Base-by-base conservation (phyloP, 768 basidiomycete genomes). In the Dendrothele bispora region DNA sequence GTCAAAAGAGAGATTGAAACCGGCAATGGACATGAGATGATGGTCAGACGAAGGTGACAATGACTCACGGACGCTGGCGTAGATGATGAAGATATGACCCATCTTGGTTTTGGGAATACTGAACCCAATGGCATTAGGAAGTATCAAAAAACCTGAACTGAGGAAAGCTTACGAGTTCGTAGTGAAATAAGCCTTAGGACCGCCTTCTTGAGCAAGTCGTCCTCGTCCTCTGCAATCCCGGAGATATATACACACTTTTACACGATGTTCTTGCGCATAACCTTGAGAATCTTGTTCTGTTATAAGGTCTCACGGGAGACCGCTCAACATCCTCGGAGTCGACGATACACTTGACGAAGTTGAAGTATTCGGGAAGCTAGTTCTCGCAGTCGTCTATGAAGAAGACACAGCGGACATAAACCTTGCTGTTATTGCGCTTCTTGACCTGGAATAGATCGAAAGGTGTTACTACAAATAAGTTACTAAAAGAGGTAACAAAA, bases 371-470 rank as follows among this genome's bases (percentile, higher is more conserved):
- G 58, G 95, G 95, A 64, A 95, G 98, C 66, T 97, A 78, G 64
- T 99, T 97, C 78, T 98, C 95, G 69, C 95, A 98, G 72, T 97
- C 95, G 73, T 99, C 97, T 92, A 97, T 98, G 82, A 99, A 98
- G 82, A 99, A 98, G 63, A 98, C 95, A 48, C 97, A 93, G 78
- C 97, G 92, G 60, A 99, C 97, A 67, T 98, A 99, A 67, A 99
- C 94, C 78, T 99, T 99, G 83, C 98, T 98, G 88, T 98, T 98
- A 83, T 98, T 98, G 63, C 95, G 91, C 85, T 98, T 98, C 90
- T 99, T 98, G 52, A 89, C 90, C 79, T 99, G 97, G 75, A 99
- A 99, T 68, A 99, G 88, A 65, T 99, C 97, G 72, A 98, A 98
- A 43, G 97, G 97, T 36, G 95, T n/a, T 97, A 52, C 94, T 94